These are phyloP conservation scores for Paramarasmius palmivorus DNA, from an alignment of 1,284 basidiomycete species.

Conservation along the genomic window DNA sequence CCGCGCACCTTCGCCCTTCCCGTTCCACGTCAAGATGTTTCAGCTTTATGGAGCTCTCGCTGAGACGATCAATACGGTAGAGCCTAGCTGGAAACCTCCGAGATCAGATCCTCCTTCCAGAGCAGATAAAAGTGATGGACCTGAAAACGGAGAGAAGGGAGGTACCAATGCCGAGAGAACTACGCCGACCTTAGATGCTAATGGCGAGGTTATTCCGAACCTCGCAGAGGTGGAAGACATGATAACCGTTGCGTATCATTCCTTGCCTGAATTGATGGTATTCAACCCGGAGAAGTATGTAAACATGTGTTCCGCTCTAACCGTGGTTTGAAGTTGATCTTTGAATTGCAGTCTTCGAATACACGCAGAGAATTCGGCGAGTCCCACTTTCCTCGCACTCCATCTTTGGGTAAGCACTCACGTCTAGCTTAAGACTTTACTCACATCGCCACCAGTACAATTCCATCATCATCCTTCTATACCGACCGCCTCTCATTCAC, in stretches of 20 bases:
- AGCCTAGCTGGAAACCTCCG: slow-evolving; percentile 10
- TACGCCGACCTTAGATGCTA: background rate
- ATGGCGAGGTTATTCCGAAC: background rate
- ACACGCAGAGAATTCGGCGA: slow-evolving; percentile 5
- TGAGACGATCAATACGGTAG: slow-evolving; percentile 12
- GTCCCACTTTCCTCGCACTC: slow-evolving; percentile 12
- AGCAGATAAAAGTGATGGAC: slow-evolving; percentile 3
- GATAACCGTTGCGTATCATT: slow-evolving; percentile 13
- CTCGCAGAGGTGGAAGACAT: slow-evolving; percentile 11
- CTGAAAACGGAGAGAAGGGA: background rate
- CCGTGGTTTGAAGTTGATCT: background rate
- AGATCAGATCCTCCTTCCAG: slow-evolving; percentile 5
- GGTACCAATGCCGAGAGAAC: background rate
- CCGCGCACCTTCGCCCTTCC: slow-evolving; percentile 10
- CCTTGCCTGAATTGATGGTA: slow-evolving; percentile 11
- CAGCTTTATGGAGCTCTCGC: slow-evolving; percentile 13
- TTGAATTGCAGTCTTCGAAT: slow-evolving; percentile 7
- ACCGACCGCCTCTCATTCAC: slow-evolving; percentile 14
- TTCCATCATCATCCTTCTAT: slow-evolving; percentile 15
- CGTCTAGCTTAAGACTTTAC: background rate
- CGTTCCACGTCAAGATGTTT: slow-evolving; percentile 15
- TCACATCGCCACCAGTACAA: slow-evolving; percentile 10
- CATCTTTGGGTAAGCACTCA: slow-evolving; percentile 14
- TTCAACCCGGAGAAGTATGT: slow-evolving; percentile 15
- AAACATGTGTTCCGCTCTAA: background rate